These are phyloP conservation scores for Phylloporus rhodoxanthus DNA, from an alignment of 768 basidiomycete genomes.

Conservation along the genomic window DNA sequence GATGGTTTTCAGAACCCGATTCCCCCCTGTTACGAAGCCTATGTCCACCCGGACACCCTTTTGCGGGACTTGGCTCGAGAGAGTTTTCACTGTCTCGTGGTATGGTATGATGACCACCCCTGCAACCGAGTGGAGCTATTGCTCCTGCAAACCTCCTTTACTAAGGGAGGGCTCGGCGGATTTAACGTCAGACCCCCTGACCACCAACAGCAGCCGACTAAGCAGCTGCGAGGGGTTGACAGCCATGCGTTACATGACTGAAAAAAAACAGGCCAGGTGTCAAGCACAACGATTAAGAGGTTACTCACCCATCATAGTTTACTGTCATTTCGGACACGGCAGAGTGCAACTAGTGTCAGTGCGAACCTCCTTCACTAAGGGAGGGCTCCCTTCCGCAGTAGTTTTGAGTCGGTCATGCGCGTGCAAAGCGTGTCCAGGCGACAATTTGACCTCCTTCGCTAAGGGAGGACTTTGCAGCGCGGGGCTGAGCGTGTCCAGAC, in stretches of 20 bases:
- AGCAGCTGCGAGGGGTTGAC: neutral
- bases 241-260: neutral
- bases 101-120: neutral
- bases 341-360: neutral
- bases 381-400: neutral
- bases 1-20: neutral
- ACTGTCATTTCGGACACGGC: neutral
- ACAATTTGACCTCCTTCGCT: neutral
- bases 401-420: neutral
- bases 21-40: neutral
- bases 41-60: neutral
- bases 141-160: neutral
- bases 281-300: neutral
- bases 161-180: neutral
- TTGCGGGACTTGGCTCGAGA: neutral
- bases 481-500: neutral
- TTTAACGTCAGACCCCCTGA: neutral
- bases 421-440: neutral
- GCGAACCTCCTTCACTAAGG: neutral
- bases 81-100: neutral
- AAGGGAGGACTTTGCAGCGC: slow-evolving; percentile 1
- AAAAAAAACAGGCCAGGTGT: neutral
- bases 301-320: neutral
- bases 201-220: neutral
- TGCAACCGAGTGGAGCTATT: neutral